Percentiles rank a stretch among this genome's conserved stretches.
phyloP scores from a whole-genome alignment of 1,139 yeast species.

The Kluyveromyces sp. region DNA sequence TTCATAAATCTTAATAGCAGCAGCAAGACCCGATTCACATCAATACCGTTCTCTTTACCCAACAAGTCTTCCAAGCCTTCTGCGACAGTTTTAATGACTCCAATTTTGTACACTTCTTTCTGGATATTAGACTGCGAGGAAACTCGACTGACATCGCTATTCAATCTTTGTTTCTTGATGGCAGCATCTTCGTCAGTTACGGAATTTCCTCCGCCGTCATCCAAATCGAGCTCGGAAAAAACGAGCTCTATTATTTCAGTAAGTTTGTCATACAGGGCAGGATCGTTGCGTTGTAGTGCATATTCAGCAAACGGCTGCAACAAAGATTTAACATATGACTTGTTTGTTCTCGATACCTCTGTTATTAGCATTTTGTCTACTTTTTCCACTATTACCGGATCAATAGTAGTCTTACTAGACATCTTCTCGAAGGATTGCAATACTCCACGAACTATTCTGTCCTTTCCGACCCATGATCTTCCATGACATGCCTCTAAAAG shows the following conservation, averaged over 20 bases:
- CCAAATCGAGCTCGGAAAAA: slow-evolving; percentile 26
- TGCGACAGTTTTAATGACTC: slow-evolving; percentile 28
- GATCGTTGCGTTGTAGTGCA: slow-evolving; percentile 39
- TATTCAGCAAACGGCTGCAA: slow-evolving; percentile 47
- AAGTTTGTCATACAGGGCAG: slow-evolving; percentile 31
- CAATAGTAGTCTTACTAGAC: slow-evolving; percentile 27
- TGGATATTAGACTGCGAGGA: slow-evolving; percentile 35
- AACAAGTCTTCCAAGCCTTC: slow-evolving; percentile 18
- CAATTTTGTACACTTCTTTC: slow-evolving; percentile 36
- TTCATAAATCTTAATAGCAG: slow-evolving; percentile 21
- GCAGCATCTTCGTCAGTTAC: slow-evolving; percentile 9
- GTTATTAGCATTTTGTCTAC: slow-evolving; percentile 42
- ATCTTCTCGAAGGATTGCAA: slow-evolving; percentile 51
- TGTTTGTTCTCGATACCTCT: slow-evolving; percentile 66
- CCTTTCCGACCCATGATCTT: slow-evolving; percentile 87
- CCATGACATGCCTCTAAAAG: slow-evolving; percentile 65
- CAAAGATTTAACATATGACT: slow-evolving; percentile 51
- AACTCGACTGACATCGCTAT: slow-evolving; percentile 27
- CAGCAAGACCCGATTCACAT: slow-evolving; percentile 7
- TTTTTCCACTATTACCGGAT: slow-evolving; percentile 31
- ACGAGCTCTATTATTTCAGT: slow-evolving; percentile 28
- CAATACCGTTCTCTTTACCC: slow-evolving; percentile 14
- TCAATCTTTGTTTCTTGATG: slow-evolving; percentile 20
- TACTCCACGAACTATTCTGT: slow-evolving; percentile 61
- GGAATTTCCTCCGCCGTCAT: slow-evolving; percentile 21